phyloP scores from a whole-genome alignment of 2,329 filamentous ascomycete species.

The Coniochaeta hoffmannii region DNA sequence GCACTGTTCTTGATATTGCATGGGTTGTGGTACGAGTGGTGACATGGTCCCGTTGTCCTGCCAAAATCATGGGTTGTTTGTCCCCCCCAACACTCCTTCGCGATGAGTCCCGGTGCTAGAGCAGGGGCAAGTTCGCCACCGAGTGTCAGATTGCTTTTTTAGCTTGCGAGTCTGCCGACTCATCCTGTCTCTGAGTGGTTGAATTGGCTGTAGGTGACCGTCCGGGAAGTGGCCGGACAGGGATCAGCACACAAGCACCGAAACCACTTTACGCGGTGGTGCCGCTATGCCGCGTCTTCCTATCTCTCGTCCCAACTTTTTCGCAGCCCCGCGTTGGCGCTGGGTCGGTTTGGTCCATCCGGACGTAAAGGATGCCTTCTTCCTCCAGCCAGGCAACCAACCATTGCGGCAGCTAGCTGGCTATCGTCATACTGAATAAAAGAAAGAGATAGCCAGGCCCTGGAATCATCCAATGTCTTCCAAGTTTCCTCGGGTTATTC shows the following conservation, averaged over 20 bases:
- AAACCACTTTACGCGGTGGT: slow-evolving; percentile 24
- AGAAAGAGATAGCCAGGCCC: neutral
- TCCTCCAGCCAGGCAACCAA: slow-evolving; percentile 13
- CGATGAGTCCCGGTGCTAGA: neutral
- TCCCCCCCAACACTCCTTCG: neutral
- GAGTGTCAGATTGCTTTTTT: neutral
- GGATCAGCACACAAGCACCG: slow-evolving; percentile 14
- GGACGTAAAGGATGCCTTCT: neutral
- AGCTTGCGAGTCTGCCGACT: neutral
- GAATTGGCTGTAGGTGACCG: slow-evolving; percentile 5
- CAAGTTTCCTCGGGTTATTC: slow-evolving; percentile 2
- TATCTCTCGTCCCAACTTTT: slow-evolving; percentile 6
- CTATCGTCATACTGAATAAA: slow-evolving; percentile 6
- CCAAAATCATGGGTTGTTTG: slow-evolving; percentile 7
- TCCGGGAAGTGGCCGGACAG: slow-evolving; percentile 9
- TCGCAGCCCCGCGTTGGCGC: slow-evolving; percentile 13
- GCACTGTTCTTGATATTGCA: slow-evolving; percentile 3
- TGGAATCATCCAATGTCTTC: slow-evolving; percentile 2
- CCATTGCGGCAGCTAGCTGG: neutral
- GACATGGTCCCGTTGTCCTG: slow-evolving; percentile 4
- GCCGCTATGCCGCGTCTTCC: slow-evolving; percentile 16
- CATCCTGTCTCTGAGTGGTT: neutral
- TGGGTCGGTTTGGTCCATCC: slow-evolving; percentile 13
- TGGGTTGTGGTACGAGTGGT: neutral
- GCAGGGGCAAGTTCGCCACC: neutral